These are phyloP conservation scores for Ophiocordyceps camponoti-saundersi DNA, from an alignment of 2,329 filamentous ascomycete species.

Conservation along the genomic window DNA sequence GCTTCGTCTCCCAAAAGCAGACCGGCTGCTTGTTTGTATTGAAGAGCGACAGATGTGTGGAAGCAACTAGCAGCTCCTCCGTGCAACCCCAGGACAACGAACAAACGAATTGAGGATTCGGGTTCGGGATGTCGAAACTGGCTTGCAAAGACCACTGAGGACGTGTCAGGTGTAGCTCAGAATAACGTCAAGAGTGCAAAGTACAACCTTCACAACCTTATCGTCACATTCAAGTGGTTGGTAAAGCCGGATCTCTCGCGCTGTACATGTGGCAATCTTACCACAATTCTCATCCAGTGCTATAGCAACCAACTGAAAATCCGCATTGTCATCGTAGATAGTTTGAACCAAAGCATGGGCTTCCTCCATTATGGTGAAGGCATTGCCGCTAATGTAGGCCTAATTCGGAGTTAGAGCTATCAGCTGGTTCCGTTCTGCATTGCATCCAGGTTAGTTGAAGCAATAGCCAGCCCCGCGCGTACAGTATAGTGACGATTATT, in stretches of 20 bases:
- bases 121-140: slow-evolving; percentile 29
- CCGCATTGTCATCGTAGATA: slow-evolving; percentile 64
- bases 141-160: slow-evolving; percentile 47
- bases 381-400: slow-evolving; percentile 82
- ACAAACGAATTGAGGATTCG: slow-evolving; percentile 17
- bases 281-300: slow-evolving; percentile 67
- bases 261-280: slow-evolving; percentile 65
- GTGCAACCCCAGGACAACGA: slow-evolving; percentile 71
- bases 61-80: slow-evolving; percentile 71
- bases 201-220: slow-evolving; percentile 51
- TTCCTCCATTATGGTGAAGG: slow-evolving; percentile 66
- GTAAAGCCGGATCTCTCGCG: slow-evolving; percentile 55
- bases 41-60: slow-evolving; percentile 54
- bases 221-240: slow-evolving; percentile 55
- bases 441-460: not conserved
- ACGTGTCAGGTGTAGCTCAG: slow-evolving; percentile 6
- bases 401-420: slow-evolving; percentile 17
- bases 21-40: slow-evolving; percentile 28
- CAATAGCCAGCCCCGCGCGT: slow-evolving; percentile 35
- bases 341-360: slow-evolving; percentile 69
- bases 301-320: slow-evolving; percentile 52
- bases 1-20: slow-evolving; percentile 54
- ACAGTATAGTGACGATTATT: slow-evolving; percentile 57
- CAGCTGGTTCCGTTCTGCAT: not conserved
- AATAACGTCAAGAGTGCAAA: slow-evolving; percentile 8